Evolutionary conservation across 2,329 filamentous ascomycete genomes (phyloP), one percentile per base, ranked within the genome.

Genomic region (Sclerotinia trifoliorum): DNA sequence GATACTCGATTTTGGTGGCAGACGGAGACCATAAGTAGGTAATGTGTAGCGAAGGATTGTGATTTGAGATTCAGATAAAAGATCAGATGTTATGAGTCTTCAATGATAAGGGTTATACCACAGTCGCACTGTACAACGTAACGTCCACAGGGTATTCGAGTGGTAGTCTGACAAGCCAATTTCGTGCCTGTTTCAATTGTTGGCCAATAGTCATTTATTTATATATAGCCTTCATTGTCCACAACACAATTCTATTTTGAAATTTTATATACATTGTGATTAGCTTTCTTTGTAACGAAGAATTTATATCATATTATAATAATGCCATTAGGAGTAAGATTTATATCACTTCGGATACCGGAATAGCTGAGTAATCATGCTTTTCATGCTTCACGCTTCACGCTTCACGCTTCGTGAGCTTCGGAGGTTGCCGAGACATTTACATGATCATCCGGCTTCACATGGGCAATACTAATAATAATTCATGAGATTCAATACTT

Each of bases 1-100:
- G 85, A 24, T 85, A 81, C 74, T 90, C 88, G 64, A 89, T 79
- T 75, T 90, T 90, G 56, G 78, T 84, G 65, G 87, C 85, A 71
- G 87, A 89, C 13, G 87, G 86, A 0, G 86, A 88, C 73, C 70
- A 69, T 63, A 26, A 24, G 21, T 19, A 44, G 19, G 19, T 49
- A 2, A 19, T 21, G 32, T 15, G 5, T 5, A 26, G 11, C 17
- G 24, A 42, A 8, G 11, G 13, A 21, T 26, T 8, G 29, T 24
- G 19, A 24, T 29, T 35, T 19, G 44, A 35, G 19, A 49, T 49
- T 29, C 1, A 44, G 32, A 42, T 21, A 3, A 8, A 8, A 29
- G 21, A 62, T 7, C 29, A 21, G 8, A 5, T 52, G 48, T 35
- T 64, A 29, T 26, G 32, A 39, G n/a, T 44, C 21, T n/a, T 4